Base-by-base conservation (phyloP, 352 stramenopile genomes). In the Phytophthora pseudosyringae region DNA sequence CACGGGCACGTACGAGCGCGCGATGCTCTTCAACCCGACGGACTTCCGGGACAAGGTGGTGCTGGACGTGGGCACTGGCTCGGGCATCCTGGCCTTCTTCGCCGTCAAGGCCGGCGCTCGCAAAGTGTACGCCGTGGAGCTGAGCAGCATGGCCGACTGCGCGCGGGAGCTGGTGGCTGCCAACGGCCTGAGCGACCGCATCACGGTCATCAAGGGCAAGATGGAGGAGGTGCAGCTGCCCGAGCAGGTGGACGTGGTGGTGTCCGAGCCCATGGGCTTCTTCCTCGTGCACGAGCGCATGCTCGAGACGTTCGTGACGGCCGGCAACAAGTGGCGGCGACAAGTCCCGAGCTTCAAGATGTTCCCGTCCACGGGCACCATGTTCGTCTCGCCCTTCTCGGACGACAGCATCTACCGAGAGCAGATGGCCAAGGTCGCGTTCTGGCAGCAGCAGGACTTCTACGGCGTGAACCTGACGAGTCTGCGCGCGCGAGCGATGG, bases 241-340 rank as follows among this genome's bases (percentile, higher is more conserved):
- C 0, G 94, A 99, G 55, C 88, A 86, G 51, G 98, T 99, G 5
- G 98, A 99, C 73, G 96, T 99, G 52, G 98, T 99, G 29, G 93
- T 99, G 16, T 99, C 94, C 3, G 97, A 99, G 81, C 98, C 97
- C 82, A 99, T 99, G 98, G 98, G 98, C 21, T 99, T 99, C 78
- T 99, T 99, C 70, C 91, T 99, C 25, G 87, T 99, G 38, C 90
- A 99, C 67, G 98, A 99, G 75, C 96, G 90, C 55, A 99, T 99
- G 98, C 87, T 99, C 33, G 97, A 99, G 81, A 98, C 91, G 29
- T 96, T 99, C 44, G 94, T 99, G 26, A 73, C 84, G 15, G 98
- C 96, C 1, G 81, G 98, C 13, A 91, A 98, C 65, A 97, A 94
- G 69, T 99, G 97, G 83, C 75, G 99, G 18, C 97, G 97, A 60